Evolutionary conservation across 257 asterid species (phyloP), one percentile per base, ranked within the genome.

Genomic region (Primulina tabacum): DNA sequence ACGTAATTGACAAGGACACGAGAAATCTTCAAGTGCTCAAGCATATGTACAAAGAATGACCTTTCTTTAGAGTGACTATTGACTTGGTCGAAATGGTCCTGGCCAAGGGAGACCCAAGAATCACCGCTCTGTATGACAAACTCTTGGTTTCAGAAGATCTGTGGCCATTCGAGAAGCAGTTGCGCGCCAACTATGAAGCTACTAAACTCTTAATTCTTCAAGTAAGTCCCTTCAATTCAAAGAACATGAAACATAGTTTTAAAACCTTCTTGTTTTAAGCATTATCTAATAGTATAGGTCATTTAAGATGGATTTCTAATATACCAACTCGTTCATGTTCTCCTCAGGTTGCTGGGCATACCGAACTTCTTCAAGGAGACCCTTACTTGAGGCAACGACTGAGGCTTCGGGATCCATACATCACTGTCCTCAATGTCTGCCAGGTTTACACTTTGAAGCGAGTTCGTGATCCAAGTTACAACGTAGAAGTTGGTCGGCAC

Each of bases 371-470:
- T n/a, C 94, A 88, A 79, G 98, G 97, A 9, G 92, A 92, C 72
- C 98, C 98, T n/a, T 92, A 92, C 87, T 79, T 92, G 88, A 82
- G 96, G 84, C 98, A 92, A 76, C 80, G 98, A 70, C 98, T 92
- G 11, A 82, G 77, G 37, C 97, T 92, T 64, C 87, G 98, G 4
- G 95, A 92, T 58, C 90, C 98, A 21, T 89, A 92, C 65, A 89
- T 92, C 73, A 92, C 96, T 4, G 89, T 82, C 10, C 88, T 92
- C 50, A 92, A 90, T 50, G 95, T 78, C 65, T 75, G 93, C 43
- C 98, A 92, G 77, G 82, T 82, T 60, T 89, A 89, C 69, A 89
- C 98, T 4, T 68, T 92, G 83, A 92, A 92, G 85, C 87, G 85
- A 29, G 82, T 92, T 56, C 95, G 98, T 0, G 97, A 92, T 61